These are phyloP conservation scores for Adenanthera pavonina DNA, from an alignment of 306 rosid genomes.

Conservation along the genomic window DNA sequence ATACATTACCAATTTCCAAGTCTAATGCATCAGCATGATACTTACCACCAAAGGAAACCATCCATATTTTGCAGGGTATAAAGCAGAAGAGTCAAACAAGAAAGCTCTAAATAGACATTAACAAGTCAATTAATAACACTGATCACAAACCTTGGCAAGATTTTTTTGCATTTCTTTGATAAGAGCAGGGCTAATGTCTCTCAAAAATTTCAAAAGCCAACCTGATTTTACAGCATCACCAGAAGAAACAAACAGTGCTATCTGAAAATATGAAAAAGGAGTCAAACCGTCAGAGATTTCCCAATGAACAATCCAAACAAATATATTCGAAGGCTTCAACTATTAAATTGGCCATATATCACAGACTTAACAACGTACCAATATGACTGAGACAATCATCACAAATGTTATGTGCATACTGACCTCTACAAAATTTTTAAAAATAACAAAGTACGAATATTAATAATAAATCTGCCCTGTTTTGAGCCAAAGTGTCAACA, in stretches of 20 bases:
- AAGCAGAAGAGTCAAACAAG: slow-evolving; percentile 9
- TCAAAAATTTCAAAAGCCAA: slow-evolving; percentile 78
- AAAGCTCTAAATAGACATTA: neutral
- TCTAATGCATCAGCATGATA: neutral
- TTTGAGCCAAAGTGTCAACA: slow-evolving; percentile 26
- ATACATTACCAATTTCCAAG: neutral
- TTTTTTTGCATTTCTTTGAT: slow-evolving; percentile 71
- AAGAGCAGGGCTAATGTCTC: slow-evolving; percentile 53
- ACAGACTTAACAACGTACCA: slow-evolving; percentile 24
- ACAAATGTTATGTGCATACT: neutral
- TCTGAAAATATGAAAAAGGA: slow-evolving; percentile 45
- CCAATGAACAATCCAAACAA: slow-evolving; percentile 25
- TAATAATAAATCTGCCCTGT: neutral
- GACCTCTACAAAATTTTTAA: neutral
- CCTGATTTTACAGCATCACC: slow-evolving; percentile 71
- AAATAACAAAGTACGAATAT: neutral
- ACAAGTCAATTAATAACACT: slow-evolving; percentile 3
- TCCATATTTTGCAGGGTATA: slow-evolving; percentile 8
- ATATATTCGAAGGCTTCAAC: slow-evolving; percentile 24
- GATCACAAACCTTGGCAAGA: slow-evolving; percentile 78
- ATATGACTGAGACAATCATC: neutral
- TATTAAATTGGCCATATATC: slow-evolving; percentile 23
- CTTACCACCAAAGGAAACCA: neutral
- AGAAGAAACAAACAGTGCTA: slow-evolving; percentile 75
- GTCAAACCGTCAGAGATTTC: slow-evolving; percentile 28